phyloP scores from a whole-genome alignment of 2,329 filamentous ascomycete genomes.

The Neopestalotiopsis sp. region DNA sequence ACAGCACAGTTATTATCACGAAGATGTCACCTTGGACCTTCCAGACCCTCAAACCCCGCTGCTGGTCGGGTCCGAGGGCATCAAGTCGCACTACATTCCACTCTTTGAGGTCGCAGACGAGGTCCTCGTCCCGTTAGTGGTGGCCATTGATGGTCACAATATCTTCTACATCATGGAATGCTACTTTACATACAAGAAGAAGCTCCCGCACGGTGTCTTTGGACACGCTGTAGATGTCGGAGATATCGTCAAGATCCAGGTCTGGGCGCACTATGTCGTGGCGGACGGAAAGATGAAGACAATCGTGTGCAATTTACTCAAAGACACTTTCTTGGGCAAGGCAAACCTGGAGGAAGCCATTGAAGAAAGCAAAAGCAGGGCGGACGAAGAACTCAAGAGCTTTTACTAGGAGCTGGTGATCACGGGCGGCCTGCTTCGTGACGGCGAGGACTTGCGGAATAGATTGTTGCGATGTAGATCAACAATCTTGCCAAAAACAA shows the following conservation, averaged over 20 bases:
- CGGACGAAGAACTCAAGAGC: not conserved
- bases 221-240: conserved; percentile 11
- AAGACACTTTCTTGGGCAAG: conserved; percentile 8
- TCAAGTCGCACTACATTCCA: conserved; percentile 6
- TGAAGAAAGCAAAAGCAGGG: not conserved
- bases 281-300: conserved; percentile 13
- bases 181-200: conserved; percentile 12
- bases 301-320: not conserved
- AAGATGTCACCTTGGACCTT: conserved; percentile 4
- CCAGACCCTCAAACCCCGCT: conserved; percentile 10
- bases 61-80: conserved; percentile 1
- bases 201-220: conserved; percentile 2
- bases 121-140: conserved; percentile 2
- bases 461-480: not conserved
- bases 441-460: no score
- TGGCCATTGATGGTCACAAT: conserved; percentile 10
- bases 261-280: conserved; percentile 3
- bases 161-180: conserved; percentile 9
- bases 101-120: conserved; percentile 9
- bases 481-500: no score
- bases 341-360: conserved; percentile 9
- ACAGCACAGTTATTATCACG: conserved; percentile 7
- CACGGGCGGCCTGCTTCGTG: not conserved
- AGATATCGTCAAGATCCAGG: conserved; percentile 7
- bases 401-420: not conserved